These are phyloP conservation scores for Thelonectria blattea DNA, from an alignment of 2,329 filamentous ascomycete genomes.

Conservation along the genomic window DNA sequence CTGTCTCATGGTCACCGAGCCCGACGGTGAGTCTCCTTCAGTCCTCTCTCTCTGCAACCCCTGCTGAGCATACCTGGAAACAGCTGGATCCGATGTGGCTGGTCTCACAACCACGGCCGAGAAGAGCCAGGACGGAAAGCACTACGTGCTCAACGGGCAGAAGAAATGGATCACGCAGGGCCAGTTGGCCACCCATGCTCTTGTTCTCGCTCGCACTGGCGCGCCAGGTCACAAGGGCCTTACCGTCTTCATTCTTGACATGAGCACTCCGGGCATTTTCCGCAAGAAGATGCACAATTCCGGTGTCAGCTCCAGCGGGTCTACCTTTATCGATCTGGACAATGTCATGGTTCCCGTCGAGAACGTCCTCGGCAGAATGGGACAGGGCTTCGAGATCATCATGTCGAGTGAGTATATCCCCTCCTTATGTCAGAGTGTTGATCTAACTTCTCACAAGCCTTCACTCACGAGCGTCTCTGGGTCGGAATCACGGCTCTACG, in stretches of 20 bases:
- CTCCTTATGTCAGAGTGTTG: background rate
- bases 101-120: slow-evolving; percentile 72
- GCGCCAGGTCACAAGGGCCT: slow-evolving; percentile 59
- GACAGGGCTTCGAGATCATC: slow-evolving; percentile 62
- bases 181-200: slow-evolving; percentile 70
- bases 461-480: slow-evolving; percentile 63
- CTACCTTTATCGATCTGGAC: slow-evolving; percentile 62
- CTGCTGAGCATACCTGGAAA: slow-evolving; percentile 36
- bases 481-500: slow-evolving; percentile 62
- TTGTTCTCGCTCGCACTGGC: slow-evolving; percentile 77
- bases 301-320: slow-evolving; percentile 69
- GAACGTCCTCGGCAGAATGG: slow-evolving; percentile 54
- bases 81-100: slow-evolving; percentile 76
- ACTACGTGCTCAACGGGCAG: slow-evolving; percentile 74
- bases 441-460: slow-evolving; percentile 40
- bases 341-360: slow-evolving; percentile 58
- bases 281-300: slow-evolving; percentile 64
- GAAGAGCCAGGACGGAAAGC: slow-evolving; percentile 66
- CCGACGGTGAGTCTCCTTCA: slow-evolving; percentile 58
- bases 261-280: slow-evolving; percentile 55
- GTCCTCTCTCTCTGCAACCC: slow-evolving; percentile 49
- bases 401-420: slow-evolving; percentile 47
- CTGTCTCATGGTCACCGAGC: slow-evolving; percentile 70
- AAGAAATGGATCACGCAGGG: slow-evolving; percentile 85
- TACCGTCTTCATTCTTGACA: slow-evolving; percentile 63